phyloP scores from a whole-genome alignment of 257 asterid genomes.

The Ilex asprella region DNA sequence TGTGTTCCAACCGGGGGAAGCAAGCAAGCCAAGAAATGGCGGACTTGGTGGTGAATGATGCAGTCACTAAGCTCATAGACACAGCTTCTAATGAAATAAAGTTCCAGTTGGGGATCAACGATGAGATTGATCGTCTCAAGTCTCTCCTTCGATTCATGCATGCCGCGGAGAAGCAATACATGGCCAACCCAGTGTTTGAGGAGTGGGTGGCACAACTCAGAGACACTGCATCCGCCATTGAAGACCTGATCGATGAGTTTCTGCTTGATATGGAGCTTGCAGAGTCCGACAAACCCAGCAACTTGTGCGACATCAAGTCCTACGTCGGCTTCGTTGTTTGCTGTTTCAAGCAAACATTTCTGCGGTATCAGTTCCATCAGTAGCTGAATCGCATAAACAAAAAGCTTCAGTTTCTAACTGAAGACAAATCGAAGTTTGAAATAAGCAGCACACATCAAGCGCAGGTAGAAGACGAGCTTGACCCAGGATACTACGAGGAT shows the following conservation, averaged over 20 bases:
- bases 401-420: not conserved
- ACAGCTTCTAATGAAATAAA: not conserved
- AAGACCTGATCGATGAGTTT: not conserved
- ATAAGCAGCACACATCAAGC: too few species aligned
- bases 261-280: not conserved
- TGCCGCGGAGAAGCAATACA: not conserved
- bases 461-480: too few species aligned
- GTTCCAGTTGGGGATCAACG: not conserved
- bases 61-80: too few species aligned
- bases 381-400: not conserved
- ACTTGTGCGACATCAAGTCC: not conserved
- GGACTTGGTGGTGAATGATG: too few species aligned
- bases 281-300: not conserved
- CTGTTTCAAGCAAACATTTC: not conserved
- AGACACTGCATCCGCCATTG: not conserved
- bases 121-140: not conserved
- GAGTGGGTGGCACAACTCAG: not conserved
- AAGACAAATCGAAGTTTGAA: not conserved
- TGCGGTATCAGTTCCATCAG: not conserved
- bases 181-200: not conserved
- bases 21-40: too few species aligned
- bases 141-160: not conserved
- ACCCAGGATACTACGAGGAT: not conserved
- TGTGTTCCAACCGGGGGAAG: too few species aligned
- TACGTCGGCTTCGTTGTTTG: not conserved